Evolutionary conservation across 345 rosid species (phyloP), one percentile per base, ranked within the genome.

Genomic region (Boechera retrofracta): DNA sequence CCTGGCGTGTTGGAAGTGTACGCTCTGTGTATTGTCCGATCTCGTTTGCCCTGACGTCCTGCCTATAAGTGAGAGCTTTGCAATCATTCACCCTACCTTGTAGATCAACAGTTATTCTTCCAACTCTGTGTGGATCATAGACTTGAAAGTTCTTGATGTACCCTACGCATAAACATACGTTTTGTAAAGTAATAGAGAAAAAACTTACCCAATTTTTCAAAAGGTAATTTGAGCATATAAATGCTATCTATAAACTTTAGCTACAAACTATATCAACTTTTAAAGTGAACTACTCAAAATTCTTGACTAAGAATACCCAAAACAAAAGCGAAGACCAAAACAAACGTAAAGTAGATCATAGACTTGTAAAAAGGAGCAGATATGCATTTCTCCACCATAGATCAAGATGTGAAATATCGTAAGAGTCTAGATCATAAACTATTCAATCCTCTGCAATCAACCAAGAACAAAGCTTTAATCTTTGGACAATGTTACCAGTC

Each of bases 61-160:
- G 98, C 77, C 99, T 86, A 67, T 89, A 89, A 41, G 91, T 91
- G 42, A 95, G 89, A 53, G 97, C 96, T 64, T 81, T 80, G 65
- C 96, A 91, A 77, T 95, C 97, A 51, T 83, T 92, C 44, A 95
- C 82, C 82, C 97, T 88, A 31, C 99, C 99, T 64, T 89, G 96
- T 6, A 92, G 83, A 78, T 91, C 92, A 76, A 91, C 96, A 21
- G 85, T 86, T 77, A 95, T 88, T 84, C 77, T 89, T 15, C 99
- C 97, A 77, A 91, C 97, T 78, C 99, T 82, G 10, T 87, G 98
- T 35, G 90, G 97, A 83, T 95, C 96, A 72, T 79, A 45, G 69
- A 89, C 96, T 56, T 89, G 83, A 78, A 83, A 90, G 49, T 81
- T 78, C 86, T 86, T 92, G 62, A 92, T 86, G 48, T 89, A 95